Conservation (phyloP, 2,329 filamentous ascomycete genomes). For the Sporothrix humicola region DNA sequence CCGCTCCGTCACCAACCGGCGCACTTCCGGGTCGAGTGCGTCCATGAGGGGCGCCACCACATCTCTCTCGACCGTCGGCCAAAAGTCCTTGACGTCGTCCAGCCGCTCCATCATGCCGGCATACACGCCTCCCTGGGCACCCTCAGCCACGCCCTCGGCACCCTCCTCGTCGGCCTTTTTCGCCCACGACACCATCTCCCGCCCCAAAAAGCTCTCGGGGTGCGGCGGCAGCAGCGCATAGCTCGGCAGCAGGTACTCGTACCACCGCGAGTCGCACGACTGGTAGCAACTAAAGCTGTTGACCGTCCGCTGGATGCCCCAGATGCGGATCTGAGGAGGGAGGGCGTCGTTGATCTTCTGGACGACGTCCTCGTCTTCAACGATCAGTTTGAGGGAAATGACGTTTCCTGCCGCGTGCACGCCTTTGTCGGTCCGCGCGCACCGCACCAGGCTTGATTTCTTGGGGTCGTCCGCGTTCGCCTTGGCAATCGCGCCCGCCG, state of each 20-base stretch:
- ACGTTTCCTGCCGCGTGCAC: constrained; percentile 96
- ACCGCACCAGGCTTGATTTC: constrained; percentile 92
- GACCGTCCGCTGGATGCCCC: constrained; percentile 89
- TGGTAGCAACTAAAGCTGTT: constrained; percentile 95
- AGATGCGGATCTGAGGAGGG: constrained; percentile 87
- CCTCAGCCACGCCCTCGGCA: constrained; percentile 42
- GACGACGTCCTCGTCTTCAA: constrained; percentile 86
- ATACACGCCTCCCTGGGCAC: constrained; percentile 58
- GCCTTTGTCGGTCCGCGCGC: constrained; percentile 95
- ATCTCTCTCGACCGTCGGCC: constrained; percentile 80
- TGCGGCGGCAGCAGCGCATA: constrained; percentile 93
- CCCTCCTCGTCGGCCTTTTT: constrained; percentile 59
- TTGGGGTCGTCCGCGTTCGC: constrained; percentile 96
- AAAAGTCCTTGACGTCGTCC: constrained; percentile 79
- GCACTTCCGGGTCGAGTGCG: constrained; percentile 66
- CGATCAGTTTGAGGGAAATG: constrained; percentile 92
- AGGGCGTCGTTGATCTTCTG: constrained; percentile 88
- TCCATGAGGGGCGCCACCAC: constrained; percentile 74
- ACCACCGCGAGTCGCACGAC: constrained; percentile 91
- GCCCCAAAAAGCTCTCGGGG: constrained; percentile 82
- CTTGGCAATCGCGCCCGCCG: constrained; percentile 91
- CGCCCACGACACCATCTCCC: constrained; percentile 78
- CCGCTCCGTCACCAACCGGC: constrained; percentile 66
- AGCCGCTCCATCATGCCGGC: constrained; percentile 72
- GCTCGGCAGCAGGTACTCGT: constrained; percentile 95